Percentiles rank a stretch among this genome's conserved stretches.
phyloP scores from a whole-genome alignment of 306 rosid species.

The Sindora glabra region DNA sequence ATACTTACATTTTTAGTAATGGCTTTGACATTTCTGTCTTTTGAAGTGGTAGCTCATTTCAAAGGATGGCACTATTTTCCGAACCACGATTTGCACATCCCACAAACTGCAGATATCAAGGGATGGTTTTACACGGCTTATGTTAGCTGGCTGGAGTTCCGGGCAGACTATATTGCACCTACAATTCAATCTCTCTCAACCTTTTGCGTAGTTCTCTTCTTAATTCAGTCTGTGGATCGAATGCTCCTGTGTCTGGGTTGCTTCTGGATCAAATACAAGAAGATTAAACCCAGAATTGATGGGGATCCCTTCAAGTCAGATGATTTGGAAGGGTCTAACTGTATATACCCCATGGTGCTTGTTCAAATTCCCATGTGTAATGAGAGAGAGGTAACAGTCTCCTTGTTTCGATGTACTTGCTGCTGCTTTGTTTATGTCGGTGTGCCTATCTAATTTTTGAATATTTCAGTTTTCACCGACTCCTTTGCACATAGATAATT shows the following conservation, averaged over 20 bases:
- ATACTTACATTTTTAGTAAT: conserved; percentile 38
- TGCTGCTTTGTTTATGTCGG: conserved; percentile 5
- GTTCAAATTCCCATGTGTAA: conserved; percentile 85
- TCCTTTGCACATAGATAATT: background rate
- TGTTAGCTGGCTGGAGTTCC: conserved; percentile 48
- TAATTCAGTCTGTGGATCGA: conserved; percentile 58
- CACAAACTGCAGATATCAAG: conserved; percentile 40
- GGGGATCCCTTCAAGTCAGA: conserved; percentile 14
- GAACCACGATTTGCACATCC: conserved; percentile 38
- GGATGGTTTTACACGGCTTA: conserved; percentile 48
- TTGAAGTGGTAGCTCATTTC: conserved; percentile 61
- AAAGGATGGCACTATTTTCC: conserved; percentile 63
- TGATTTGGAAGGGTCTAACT: conserved; percentile 41
- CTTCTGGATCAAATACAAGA: conserved; percentile 66
- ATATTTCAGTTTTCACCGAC: background rate
- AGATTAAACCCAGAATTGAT: conserved; percentile 44
- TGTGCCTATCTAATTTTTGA: background rate
- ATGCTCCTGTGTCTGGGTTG: conserved; percentile 64
- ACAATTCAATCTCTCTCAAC: conserved; percentile 43
- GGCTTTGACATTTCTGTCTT: conserved; percentile 42
- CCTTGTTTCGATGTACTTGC: background rate
- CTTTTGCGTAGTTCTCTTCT: conserved; percentile 51
- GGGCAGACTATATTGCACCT: conserved; percentile 58
- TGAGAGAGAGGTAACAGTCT: conserved; percentile 58
- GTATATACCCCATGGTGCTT: conserved; percentile 53